Percentiles rank a stretch among this genome's conserved stretches.
phyloP scores from a whole-genome alignment of 2,329 filamentous ascomycete genomes.

The Coniochaeta pulveracea region DNA sequence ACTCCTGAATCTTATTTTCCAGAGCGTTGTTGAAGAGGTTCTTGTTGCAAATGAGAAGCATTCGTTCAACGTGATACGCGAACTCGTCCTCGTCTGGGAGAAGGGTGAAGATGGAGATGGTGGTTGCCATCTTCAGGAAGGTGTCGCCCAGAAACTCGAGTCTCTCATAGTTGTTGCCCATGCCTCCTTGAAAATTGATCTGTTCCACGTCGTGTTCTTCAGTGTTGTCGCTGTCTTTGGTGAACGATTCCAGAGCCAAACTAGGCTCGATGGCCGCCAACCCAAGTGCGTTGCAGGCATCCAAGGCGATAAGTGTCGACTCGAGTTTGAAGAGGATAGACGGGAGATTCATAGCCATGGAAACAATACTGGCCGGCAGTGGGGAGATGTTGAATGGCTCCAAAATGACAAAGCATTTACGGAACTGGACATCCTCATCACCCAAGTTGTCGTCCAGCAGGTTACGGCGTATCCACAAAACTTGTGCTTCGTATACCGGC shows the following conservation, averaged over 20 bases:
- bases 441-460: conserved; percentile 58
- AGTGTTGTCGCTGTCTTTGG: conserved; percentile 81
- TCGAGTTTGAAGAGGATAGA: conserved; percentile 79
- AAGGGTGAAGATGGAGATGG: conserved; percentile 71
- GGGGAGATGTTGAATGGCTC: conserved; percentile 68
- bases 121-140: conserved; percentile 92
- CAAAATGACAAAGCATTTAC: conserved; percentile 58
- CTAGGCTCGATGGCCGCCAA: conserved; percentile 49
- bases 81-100: conserved; percentile 73
- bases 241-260: conserved; percentile 78
- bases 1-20: conserved; percentile 55
- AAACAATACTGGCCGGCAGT: conserved; percentile 58
- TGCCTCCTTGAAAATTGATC: conserved; percentile 67
- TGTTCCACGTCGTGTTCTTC: conserved; percentile 59
- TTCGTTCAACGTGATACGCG: conserved; percentile 79
- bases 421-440: conserved; percentile 25
- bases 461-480: conserved; percentile 70
- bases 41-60: conserved; percentile 83
- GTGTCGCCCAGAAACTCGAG: conserved; percentile 89
- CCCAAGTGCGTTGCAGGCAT: conserved; percentile 56
- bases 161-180: conserved; percentile 91
- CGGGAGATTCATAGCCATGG: conserved; percentile 66
- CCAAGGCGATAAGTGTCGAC: conserved; percentile 65
- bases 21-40: conserved; percentile 74
- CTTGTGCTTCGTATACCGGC: conserved; percentile 67